phyloP scores from a whole-genome alignment of 1,284 basidiomycete genomes.

The Rhizopogon parksii region DNA sequence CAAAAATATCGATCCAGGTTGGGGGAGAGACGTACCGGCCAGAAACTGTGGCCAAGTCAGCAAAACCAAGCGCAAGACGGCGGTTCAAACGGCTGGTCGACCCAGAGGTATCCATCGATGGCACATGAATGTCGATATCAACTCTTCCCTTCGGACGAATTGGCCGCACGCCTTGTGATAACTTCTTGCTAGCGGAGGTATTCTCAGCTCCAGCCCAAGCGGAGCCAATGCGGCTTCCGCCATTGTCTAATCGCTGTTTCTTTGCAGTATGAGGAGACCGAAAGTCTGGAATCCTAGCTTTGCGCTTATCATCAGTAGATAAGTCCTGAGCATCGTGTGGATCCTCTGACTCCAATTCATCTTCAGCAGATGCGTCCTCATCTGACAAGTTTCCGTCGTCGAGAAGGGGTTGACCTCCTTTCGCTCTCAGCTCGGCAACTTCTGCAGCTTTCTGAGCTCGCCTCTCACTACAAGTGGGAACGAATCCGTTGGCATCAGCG shows the following conservation, averaged over 20 bases:
- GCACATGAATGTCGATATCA: slow-evolving; percentile 16
- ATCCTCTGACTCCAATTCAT: slow-evolving; percentile 40
- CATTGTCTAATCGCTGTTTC: slow-evolving; percentile 18
- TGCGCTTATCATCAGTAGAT: slow-evolving; percentile 24
- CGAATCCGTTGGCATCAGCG: slow-evolving; percentile 6
- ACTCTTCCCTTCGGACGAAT: slow-evolving; percentile 24
- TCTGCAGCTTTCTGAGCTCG: slow-evolving; percentile 42
- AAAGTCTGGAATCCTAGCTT: slow-evolving; percentile 22
- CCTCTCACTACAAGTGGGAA: slow-evolving; percentile 35
- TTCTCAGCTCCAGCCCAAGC: slow-evolving; percentile 15
- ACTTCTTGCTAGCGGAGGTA: slow-evolving; percentile 14
- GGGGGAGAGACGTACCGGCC: slow-evolving; percentile 44
- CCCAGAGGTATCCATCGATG: slow-evolving; percentile 13
- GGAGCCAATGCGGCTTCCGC: slow-evolving; percentile 18
- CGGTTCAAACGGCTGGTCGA: slow-evolving; percentile 23
- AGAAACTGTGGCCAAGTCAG: slow-evolving; percentile 47
- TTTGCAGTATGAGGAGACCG: slow-evolving; percentile 17
- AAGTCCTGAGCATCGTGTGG: slow-evolving; percentile 20
- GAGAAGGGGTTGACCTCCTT: slow-evolving; percentile 16
- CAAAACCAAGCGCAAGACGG: slow-evolving; percentile 36
- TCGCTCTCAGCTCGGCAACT: slow-evolving; percentile 20
- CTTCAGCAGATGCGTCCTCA: slow-evolving; percentile 27
- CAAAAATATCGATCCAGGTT: slow-evolving; percentile 1
- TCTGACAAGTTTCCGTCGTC: slow-evolving; percentile 24
- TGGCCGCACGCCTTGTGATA: slow-evolving; percentile 13